Evolutionary conservation across 768 basidiomycete genomes (phyloP).

Genomic region (Rubroboletus satanas): DNA sequence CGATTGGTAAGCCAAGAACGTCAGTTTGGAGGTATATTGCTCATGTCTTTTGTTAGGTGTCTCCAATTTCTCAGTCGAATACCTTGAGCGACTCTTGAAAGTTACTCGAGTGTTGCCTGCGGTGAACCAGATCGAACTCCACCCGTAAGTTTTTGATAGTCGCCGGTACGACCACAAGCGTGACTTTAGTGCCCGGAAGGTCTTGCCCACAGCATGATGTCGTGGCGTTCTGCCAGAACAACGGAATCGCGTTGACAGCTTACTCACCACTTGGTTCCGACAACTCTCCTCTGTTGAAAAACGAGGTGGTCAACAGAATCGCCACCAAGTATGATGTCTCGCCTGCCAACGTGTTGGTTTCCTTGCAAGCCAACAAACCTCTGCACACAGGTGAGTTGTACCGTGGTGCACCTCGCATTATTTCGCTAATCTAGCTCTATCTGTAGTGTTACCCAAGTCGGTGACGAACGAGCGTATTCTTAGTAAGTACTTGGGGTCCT

Average conservation of each 20-base stretch:
- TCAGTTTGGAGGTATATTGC: background rate
- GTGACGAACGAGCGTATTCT: constrained; percentile 66
- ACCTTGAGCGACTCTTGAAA: constrained; percentile 57
- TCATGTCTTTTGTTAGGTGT: constrained; percentile 39
- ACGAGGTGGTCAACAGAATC: constrained; percentile 56
- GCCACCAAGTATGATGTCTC: constrained; percentile 57
- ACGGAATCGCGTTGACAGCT: constrained; percentile 69
- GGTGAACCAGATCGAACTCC: constrained; percentile 77
- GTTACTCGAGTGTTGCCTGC: constrained; percentile 59
- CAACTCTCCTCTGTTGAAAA: constrained; percentile 60
- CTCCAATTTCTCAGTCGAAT: constrained; percentile 67
- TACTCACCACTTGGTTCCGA: constrained; percentile 80
- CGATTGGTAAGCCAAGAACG: constrained; percentile 51
- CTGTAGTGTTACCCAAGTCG: constrained; percentile 66
- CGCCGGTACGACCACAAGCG: background rate
- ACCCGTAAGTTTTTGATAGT: constrained; percentile 48
- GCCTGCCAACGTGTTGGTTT: constrained; percentile 66
- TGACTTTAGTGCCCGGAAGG: constrained; percentile 25
- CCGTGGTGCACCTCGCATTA: background rate
- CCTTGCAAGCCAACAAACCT: constrained; percentile 67
- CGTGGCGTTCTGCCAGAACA: constrained; percentile 53
- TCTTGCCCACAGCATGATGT: constrained; percentile 66
- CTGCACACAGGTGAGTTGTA: constrained; percentile 44
- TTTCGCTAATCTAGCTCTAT: constrained; percentile 11
- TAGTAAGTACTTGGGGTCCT: constrained; percentile 29